Conservation (phyloP, 805 yeast genomes). For the Metschnikowia dekortorum region DNA sequence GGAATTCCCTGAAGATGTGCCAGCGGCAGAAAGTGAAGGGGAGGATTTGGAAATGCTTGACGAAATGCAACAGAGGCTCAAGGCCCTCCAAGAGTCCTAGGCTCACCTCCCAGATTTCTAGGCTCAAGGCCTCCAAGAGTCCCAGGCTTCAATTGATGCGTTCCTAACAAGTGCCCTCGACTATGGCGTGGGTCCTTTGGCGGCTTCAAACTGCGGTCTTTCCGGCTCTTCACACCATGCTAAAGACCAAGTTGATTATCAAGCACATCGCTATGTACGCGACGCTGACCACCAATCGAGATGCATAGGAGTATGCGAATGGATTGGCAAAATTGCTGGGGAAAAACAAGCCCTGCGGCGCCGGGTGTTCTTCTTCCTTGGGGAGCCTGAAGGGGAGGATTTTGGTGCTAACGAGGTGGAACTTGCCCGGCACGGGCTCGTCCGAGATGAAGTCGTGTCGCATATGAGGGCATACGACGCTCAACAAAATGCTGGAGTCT, state of each 20-base stretch:
- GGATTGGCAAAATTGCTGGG: background rate
- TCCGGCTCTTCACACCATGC: background rate
- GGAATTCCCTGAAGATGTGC: slow-evolving; percentile 17
- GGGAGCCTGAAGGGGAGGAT: background rate
- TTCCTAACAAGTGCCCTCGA: too few relatives aligned
- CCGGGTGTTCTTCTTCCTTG: background rate
- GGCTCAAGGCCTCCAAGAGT: too few relatives aligned
- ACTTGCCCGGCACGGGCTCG: slow-evolving; percentile 1
- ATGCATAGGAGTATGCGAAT: background rate
- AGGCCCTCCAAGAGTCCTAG: slow-evolving; percentile 59
- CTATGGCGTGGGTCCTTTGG: too few relatives aligned
- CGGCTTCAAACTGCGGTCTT: too few relatives aligned
- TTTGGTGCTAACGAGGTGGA: background rate
- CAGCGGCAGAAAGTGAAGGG: slow-evolving; percentile 35
- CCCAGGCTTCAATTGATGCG: too few relatives aligned
- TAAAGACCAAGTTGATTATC: background rate
- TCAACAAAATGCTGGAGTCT: slow-evolving; percentile 12
- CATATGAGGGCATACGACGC: slow-evolving; percentile 10
- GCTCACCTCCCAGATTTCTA: too few relatives aligned
- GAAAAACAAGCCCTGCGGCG: background rate
- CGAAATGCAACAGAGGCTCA: slow-evolving; percentile 85
- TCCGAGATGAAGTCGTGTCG: slow-evolving; percentile 9
- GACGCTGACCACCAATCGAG: background rate
- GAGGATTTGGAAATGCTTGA: slow-evolving; percentile 73
- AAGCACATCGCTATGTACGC: slow-evolving; percentile 1